Percentiles rank a stretch among this genome's conserved stretches.
Evolutionary conservation across 176 grass and related monocot genomes (phyloP).

Genomic region (Alopecurus myosuroides): DNA sequence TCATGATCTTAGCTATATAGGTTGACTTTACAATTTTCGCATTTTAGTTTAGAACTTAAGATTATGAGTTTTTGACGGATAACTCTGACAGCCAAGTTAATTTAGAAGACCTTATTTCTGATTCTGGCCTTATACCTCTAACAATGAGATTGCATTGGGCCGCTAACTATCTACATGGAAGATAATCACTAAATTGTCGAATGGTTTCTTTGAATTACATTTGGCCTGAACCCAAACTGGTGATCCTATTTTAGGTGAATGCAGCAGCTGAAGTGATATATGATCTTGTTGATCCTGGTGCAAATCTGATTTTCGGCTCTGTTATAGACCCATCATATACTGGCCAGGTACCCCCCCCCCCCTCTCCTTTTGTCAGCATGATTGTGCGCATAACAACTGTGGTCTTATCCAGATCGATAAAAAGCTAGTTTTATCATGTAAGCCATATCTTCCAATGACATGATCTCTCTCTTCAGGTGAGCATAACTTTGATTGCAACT

Average conservation of each 20-base stretch:
- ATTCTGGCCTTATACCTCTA: background rate
- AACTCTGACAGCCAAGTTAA: background rate
- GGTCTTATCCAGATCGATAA: background rate
- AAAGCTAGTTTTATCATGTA: background rate
- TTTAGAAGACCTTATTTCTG: background rate
- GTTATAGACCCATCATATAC: conserved; percentile 81
- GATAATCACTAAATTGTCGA: background rate
- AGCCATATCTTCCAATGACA: background rate
- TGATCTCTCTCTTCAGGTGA: conserved; percentile 40
- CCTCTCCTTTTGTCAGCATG: background rate
- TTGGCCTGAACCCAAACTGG: background rate
- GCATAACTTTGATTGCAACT: conserved; percentile 85
- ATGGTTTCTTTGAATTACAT: background rate
- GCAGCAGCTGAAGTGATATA: conserved; percentile 94
- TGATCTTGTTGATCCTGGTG: conserved; percentile 86
- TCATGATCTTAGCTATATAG: background rate
- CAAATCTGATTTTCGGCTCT: conserved; percentile 94
- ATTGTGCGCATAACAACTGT: background rate
- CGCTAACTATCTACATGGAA: background rate
- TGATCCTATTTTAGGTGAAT: conserved; percentile 57
- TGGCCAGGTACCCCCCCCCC: conserved; percentile 55
- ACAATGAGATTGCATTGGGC: background rate
- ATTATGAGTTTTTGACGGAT: background rate
- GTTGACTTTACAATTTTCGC: background rate
- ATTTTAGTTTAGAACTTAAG: background rate